These are phyloP conservation scores for Laburnicola sp. DNA, from an alignment of 2,329 filamentous ascomycete genomes.

Conservation along the genomic window DNA sequence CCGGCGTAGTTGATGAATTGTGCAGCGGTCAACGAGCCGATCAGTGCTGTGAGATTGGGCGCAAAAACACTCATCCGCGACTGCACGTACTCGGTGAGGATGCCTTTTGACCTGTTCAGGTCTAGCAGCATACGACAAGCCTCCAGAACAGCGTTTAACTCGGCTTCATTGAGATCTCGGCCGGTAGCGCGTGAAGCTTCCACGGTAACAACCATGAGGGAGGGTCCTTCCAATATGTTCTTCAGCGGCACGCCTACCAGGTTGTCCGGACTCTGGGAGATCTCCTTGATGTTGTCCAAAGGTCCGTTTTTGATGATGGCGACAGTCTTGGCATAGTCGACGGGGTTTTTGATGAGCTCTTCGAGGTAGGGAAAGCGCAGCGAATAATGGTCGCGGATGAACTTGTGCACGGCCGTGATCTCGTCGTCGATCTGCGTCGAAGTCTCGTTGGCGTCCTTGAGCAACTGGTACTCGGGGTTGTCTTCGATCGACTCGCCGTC, in stretches of 20 bases:
- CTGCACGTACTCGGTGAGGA: constrained; percentile 90
- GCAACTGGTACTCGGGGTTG: constrained; percentile 84
- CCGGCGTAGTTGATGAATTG: constrained; percentile 96
- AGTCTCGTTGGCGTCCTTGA: constrained; percentile 85
- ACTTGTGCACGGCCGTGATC: constrained; percentile 92
- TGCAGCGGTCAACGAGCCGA: constrained; percentile 90
- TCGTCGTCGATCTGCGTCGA: constrained; percentile 94
- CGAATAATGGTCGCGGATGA: constrained; percentile 94
- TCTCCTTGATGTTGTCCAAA: constrained; percentile 80
- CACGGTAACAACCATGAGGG: constrained; percentile 92
- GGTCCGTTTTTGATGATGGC: constrained; percentile 91
- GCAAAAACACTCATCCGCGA: constrained; percentile 97
- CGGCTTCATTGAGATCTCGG: constrained; percentile 71
- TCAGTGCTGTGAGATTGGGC: constrained; percentile 85
- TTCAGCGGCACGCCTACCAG: constrained; percentile 74
- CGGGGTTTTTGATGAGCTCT: constrained; percentile 81
- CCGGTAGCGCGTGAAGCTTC: constrained; percentile 91
- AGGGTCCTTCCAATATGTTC: constrained; percentile 82
- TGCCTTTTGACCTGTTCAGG: constrained; percentile 83
- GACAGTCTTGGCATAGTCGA: constrained; percentile 95
- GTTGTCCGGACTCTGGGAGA: constrained; percentile 78
- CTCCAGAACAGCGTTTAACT: constrained; percentile 71
- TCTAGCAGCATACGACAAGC: constrained; percentile 89
- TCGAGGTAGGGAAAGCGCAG: constrained; percentile 92
- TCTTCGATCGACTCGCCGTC: constrained; percentile 81